phyloP scores from a whole-genome alignment of 1,284 basidiomycete species.

The Papiliotrema laurentii region DNA sequence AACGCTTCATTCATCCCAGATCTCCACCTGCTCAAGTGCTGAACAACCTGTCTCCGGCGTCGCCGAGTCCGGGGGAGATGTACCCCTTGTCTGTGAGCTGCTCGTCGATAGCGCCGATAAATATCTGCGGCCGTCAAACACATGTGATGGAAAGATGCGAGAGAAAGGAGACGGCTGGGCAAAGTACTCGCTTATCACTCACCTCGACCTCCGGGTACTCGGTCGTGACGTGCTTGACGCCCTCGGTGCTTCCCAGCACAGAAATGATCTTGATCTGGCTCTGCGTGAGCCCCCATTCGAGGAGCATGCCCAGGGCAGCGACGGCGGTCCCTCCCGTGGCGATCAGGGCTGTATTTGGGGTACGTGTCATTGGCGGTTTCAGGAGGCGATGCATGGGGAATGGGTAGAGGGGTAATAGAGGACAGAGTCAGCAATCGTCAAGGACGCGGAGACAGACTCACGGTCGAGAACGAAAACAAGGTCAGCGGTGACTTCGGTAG shows the following conservation, averaged over 20 bases:
- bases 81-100: slow-evolving; percentile 67
- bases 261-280: slow-evolving; percentile 73
- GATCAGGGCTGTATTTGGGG: slow-evolving; percentile 70
- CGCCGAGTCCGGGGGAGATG: slow-evolving; percentile 81
- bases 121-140: slow-evolving; percentile 64
- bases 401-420: not conserved
- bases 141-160: not conserved
- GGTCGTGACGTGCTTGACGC: slow-evolving; percentile 62
- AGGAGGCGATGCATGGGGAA: not conserved
- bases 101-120: slow-evolving; percentile 74
- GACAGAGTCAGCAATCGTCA: too few relatives aligned
- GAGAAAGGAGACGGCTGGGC: not conserved
- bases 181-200: too few relatives aligned
- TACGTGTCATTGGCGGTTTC: too few relatives aligned
- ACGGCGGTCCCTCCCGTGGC: slow-evolving; percentile 91
- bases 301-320: slow-evolving; percentile 76
- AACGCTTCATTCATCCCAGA: not conserved
- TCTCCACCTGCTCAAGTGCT: slow-evolving; percentile 8
- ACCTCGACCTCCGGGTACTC: slow-evolving; percentile 79
- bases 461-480: slow-evolving; percentile 78
- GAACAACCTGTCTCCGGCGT: slow-evolving; percentile 52
- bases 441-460: too few relatives aligned
- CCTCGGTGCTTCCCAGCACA: slow-evolving; percentile 72
- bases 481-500: slow-evolving; percentile 69
- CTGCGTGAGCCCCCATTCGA: slow-evolving; percentile 73